These are phyloP conservation scores for Pseudogymnoascus sp. DNA, from an alignment of 2,329 filamentous ascomycete species.

Conservation along the genomic window DNA sequence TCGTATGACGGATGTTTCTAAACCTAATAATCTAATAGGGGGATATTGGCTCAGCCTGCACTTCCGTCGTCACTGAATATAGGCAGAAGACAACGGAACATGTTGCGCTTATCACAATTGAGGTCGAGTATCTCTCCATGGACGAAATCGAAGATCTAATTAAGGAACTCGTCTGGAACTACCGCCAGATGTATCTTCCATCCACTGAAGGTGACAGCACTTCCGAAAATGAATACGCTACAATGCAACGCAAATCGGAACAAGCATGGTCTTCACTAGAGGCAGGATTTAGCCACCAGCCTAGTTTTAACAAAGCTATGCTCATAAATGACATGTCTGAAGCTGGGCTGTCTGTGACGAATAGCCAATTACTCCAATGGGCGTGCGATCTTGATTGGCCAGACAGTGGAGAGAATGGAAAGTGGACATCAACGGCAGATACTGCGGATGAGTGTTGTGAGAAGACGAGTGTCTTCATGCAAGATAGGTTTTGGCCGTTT, in stretches of 20 bases:
- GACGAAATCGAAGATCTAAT: conserved; percentile 26
- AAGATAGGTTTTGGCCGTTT: conserved; percentile 31
- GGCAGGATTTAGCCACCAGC: conserved; percentile 29
- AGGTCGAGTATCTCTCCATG: conserved; percentile 29
- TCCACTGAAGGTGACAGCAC: conserved; percentile 19
- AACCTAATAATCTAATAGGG: conserved; percentile 17
- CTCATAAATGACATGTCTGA: conserved; percentile 25
- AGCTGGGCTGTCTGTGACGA: conserved; percentile 23
- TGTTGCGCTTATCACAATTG: conserved; percentile 25
- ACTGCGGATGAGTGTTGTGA: conserved; percentile 28
- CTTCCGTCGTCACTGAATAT: conserved; percentile 32
- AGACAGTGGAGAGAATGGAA: conserved; percentile 18
- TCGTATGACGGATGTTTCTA: background rate
- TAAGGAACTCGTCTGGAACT: conserved; percentile 29
- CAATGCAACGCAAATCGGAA: conserved; percentile 26
- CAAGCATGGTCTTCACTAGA: conserved; percentile 37
- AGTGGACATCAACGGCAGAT: conserved; percentile 27
- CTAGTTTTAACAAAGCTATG: conserved; percentile 19
- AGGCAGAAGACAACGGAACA: conserved; percentile 25
- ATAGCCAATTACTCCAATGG: conserved; percentile 25
- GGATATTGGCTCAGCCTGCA: conserved; percentile 31
- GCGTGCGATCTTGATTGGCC: conserved; percentile 29
- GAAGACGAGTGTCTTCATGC: conserved; percentile 28
- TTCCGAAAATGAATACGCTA: conserved; percentile 23
- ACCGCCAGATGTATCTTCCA: conserved; percentile 26